These are phyloP conservation scores for Cadophora luteo-olivacea DNA, from an alignment of 2,329 filamentous ascomycete genomes.

Conservation along the genomic window DNA sequence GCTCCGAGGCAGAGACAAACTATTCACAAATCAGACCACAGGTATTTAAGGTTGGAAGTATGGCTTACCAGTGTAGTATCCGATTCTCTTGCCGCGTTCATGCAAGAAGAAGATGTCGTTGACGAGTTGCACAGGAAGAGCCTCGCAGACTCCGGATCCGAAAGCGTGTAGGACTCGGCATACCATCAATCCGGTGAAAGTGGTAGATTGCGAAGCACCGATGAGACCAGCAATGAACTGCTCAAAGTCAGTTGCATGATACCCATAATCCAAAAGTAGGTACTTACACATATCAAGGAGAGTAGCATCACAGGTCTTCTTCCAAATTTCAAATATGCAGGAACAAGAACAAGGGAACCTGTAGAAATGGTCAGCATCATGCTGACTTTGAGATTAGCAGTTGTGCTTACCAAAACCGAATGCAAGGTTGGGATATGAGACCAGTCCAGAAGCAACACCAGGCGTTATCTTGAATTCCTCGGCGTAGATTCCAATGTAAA, in stretches of 20 bases:
- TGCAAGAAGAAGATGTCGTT: constrained; percentile 55
- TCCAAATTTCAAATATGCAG: constrained; percentile 55
- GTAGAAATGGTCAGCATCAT: neutral
- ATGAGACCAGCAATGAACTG: constrained; percentile 37
- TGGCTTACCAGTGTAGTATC: constrained; percentile 57
- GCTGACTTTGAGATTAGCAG: neutral
- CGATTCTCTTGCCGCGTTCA: constrained; percentile 58
- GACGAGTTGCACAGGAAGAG: constrained; percentile 46
- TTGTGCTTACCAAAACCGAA: constrained; percentile 59
- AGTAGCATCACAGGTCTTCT: constrained; percentile 38
- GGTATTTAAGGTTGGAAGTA: neutral
- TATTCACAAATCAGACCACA: neutral
- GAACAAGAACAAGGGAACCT: constrained; percentile 61
- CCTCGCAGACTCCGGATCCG: constrained; percentile 42
- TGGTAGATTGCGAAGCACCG: constrained; percentile 32
- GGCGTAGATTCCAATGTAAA: constrained; percentile 62
- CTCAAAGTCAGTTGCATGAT: neutral
- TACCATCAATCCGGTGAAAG: constrained; percentile 36
- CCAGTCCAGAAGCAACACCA: constrained; percentile 58
- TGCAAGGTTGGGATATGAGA: constrained; percentile 65
- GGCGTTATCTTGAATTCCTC: constrained; percentile 58
- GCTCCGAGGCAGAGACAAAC: constrained; percentile 62
- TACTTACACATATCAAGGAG: constrained; percentile 30
- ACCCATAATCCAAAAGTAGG: too few species aligned
- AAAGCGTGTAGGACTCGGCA: constrained; percentile 41